A percentile compares a stretch with the other conserved stretches of the same genome.
Conservation (phyloP, 495 filamentous ascomycete genomes). For the Podospora pseudopauciseta region DNA sequence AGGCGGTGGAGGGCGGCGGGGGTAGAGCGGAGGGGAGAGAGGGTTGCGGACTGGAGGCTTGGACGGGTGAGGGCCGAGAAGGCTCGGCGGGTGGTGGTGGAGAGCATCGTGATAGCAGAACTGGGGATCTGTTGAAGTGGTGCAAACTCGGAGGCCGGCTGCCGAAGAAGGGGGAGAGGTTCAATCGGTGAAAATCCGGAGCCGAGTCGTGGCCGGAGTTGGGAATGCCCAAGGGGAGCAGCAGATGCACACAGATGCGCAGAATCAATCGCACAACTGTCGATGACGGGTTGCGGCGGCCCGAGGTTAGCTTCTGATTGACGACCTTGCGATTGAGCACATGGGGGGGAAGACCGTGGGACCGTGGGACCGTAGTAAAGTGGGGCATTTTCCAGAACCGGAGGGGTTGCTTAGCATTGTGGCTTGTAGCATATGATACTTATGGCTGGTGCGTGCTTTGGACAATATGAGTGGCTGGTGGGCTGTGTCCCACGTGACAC, state of each 20-base stretch:
- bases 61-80: slow-evolving; percentile 32
- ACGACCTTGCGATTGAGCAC: not conserved
- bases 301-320: slow-evolving; percentile 26
- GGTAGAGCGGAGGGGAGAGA: slow-evolving; percentile 21
- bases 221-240: not conserved
- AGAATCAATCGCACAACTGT: not conserved
- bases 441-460: not conserved
- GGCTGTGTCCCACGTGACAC: not conserved
- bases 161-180: not conserved
- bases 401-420: not conserved
- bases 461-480: not conserved
- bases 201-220: slow-evolving; percentile 4
- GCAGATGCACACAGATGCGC: not conserved
- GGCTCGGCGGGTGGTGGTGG: slow-evolving; percentile 28
- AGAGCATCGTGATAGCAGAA: slow-evolving; percentile 21
- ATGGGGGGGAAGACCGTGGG: not conserved
- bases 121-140: not conserved
- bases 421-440: no score
- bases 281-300: slow-evolving; percentile 32
- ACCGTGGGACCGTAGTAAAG: not conserved
- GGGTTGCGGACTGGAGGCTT: slow-evolving; percentile 18
- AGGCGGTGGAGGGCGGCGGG: slow-evolving; percentile 58
- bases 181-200: not conserved
- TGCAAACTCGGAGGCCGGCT: not conserved
- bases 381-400: not conserved